phyloP scores from a whole-genome alignment of 352 stramenopile genomes.

The Globisporangium emineosum region DNA sequence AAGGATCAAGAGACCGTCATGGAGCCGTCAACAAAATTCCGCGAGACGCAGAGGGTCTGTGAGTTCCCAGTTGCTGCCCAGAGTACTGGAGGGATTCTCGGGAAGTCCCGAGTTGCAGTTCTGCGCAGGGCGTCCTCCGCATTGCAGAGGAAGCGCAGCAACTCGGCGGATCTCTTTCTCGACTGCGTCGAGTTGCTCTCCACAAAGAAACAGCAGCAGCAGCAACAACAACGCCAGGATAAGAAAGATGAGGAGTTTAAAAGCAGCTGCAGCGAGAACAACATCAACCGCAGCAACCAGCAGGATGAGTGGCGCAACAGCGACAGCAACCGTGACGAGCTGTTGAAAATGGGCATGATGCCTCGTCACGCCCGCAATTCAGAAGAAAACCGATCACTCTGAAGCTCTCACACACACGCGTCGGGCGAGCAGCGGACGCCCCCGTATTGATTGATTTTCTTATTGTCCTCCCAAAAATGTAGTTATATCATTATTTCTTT shows the following conservation, averaged over 20 bases:
- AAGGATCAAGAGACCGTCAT: not conserved
- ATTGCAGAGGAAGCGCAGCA: constrained; percentile 45
- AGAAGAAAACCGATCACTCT: not conserved
- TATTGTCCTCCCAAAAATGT: too few relatives aligned
- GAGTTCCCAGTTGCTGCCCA: not conserved
- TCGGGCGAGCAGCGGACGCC: not conserved
- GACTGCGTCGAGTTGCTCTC: constrained; percentile 76
- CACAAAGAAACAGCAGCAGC: constrained; percentile 20
- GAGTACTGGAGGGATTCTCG: constrained; percentile 5
- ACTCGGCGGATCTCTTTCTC: constrained; percentile 81
- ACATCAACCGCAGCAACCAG: not conserved
- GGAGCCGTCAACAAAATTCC: not conserved
- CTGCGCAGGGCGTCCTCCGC: constrained; percentile 30
- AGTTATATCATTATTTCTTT: too few relatives aligned
- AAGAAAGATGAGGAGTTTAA: not conserved
- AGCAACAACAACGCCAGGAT: too few relatives aligned
- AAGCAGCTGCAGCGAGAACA: not conserved
- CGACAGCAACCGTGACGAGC: not conserved
- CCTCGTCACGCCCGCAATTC: not conserved
- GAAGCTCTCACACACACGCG: not conserved
- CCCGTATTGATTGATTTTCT: too few relatives aligned
- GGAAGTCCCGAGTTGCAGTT: constrained; percentile 52
- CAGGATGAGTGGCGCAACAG: not conserved
- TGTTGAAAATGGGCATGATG: not conserved
- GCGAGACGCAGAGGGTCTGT: not conserved